Base-by-base conservation (phyloP, 2,329 filamentous ascomycete species). In the Mycosphaerella sp. region DNA sequence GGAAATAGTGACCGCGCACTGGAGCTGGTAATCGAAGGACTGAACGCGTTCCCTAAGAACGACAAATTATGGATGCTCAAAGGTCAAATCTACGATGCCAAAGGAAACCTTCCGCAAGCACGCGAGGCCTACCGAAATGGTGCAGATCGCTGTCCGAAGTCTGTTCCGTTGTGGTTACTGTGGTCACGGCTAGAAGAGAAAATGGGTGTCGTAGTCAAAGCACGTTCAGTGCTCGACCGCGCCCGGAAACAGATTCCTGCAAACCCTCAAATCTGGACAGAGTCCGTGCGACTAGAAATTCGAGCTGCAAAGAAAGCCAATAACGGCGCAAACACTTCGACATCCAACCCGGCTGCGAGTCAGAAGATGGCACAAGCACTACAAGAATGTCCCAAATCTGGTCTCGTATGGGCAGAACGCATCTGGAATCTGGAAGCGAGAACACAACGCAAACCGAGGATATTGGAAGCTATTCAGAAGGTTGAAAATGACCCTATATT, bases 21-120 rank as follows among this genome's bases (percentile, higher is more conserved):
- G 12, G 87, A 94, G 63, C 82, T 98, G 9, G 87, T 87, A 39
- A 88, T 90, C 53, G 85, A 94, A 66, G 93, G 86, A 1, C 75
- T 98, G 32, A 85, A 90, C 59, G 79, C 88, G 8, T 98, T 95
- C 73, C 91, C 93, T 0, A 80, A 83, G 40, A 82, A 86, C 10
- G 79, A 88, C 46, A 97, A 97, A 71, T 78, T 98, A 18, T 96
- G 91, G 85, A 96, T 97, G 87, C 87, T 95, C 75, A 98, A 98
- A 72, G 93, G 94, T 0, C 93, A 98, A 67, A 93, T 97, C 56
- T 98, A 98, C 75, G 87, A 96, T 65, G 79, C 84, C 39, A 79
- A 89, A 41, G 84, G 80, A 61, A 89, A 89, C 71, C 73, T 86
- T 12, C 84, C 86, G 0, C 87, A 93, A 69, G 93, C 93, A 2